These are phyloP conservation scores for Venturia nashicola DNA, from an alignment of 2,329 filamentous ascomycete species.

Conservation along the genomic window DNA sequence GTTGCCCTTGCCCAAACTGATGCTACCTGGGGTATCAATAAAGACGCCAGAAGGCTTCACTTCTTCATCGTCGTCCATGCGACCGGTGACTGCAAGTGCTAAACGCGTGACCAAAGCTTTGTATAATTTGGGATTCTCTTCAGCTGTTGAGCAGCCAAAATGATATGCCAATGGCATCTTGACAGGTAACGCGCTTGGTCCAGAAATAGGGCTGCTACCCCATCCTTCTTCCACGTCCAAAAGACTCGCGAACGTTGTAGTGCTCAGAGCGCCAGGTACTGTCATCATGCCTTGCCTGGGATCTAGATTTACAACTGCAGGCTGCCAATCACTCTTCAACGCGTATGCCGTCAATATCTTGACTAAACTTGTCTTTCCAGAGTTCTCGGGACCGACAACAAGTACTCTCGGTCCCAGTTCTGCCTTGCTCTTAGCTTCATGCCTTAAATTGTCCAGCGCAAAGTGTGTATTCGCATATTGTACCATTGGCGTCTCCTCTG, in stretches of 20 bases:
- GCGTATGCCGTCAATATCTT: conserved; percentile 72
- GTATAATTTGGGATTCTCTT: conserved; percentile 62
- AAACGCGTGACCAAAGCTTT: conserved; percentile 62
- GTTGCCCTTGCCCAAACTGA: conserved; percentile 49
- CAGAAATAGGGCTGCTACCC: conserved; percentile 83
- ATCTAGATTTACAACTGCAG: conserved; percentile 75
- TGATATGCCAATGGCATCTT: conserved; percentile 89
- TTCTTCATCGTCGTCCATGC: conserved; percentile 62
- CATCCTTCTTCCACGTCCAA: conserved; percentile 76
- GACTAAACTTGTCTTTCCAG: conserved; percentile 73
- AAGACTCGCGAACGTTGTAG: conserved; percentile 74
- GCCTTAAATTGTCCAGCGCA: conserved; percentile 62
- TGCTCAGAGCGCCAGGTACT: conserved; percentile 64
- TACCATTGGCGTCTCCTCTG: conserved; percentile 71
- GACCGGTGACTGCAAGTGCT: conserved; percentile 64
- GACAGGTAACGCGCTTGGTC: conserved; percentile 75
- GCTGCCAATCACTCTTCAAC: conserved; percentile 59
- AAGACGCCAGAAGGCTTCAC: conserved; percentile 67
- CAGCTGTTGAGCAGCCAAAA: conserved; percentile 62
- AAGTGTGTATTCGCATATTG: conserved; percentile 80
- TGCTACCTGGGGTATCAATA: conserved; percentile 67
- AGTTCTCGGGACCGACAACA: conserved; percentile 63
- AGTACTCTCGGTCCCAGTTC: conserved; percentile 63
- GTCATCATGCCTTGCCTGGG: conserved; percentile 52
- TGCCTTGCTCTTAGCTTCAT: conserved; percentile 14